These are phyloP conservation scores for Luvunga scandens DNA, from an alignment of 345 rosid species.

Conservation along the genomic window DNA sequence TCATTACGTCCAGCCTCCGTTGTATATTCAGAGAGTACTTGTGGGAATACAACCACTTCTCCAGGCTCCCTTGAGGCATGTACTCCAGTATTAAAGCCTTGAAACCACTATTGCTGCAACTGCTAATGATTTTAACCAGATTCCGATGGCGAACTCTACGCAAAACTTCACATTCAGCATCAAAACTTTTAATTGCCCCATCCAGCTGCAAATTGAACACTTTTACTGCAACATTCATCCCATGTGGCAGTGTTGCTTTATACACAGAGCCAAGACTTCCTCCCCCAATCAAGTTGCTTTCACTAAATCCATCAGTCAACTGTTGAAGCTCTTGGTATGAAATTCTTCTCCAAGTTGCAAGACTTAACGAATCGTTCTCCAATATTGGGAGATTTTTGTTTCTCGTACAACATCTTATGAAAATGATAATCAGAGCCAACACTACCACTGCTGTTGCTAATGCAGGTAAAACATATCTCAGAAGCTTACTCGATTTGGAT, in stretches of 20 bases:
- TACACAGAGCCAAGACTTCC: slow-evolving; percentile 7
- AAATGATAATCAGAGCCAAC: background rate
- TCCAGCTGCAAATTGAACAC: background rate
- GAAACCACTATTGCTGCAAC: background rate
- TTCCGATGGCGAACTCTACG: background rate
- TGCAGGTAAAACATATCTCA: background rate
- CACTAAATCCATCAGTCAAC: background rate
- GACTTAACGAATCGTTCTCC: background rate
- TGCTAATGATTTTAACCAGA: background rate
- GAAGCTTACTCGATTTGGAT: background rate
- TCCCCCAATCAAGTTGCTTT: background rate
- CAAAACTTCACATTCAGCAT: background rate
- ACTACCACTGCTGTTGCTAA: background rate
- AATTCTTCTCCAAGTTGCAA: background rate
- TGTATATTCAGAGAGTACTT: background rate
- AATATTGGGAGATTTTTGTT: background rate
- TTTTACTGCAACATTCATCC: background rate
- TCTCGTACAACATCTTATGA: background rate
- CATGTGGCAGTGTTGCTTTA: background rate
- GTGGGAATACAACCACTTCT: background rate
- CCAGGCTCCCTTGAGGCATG: background rate
- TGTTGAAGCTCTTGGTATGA: background rate
- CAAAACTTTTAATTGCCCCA: background rate
- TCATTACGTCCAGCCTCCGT: slow-evolving; percentile 1
- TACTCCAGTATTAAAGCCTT: background rate